Conservation (phyloP, 768 basidiomycete genomes). For the Obba rivulosa region DNA sequence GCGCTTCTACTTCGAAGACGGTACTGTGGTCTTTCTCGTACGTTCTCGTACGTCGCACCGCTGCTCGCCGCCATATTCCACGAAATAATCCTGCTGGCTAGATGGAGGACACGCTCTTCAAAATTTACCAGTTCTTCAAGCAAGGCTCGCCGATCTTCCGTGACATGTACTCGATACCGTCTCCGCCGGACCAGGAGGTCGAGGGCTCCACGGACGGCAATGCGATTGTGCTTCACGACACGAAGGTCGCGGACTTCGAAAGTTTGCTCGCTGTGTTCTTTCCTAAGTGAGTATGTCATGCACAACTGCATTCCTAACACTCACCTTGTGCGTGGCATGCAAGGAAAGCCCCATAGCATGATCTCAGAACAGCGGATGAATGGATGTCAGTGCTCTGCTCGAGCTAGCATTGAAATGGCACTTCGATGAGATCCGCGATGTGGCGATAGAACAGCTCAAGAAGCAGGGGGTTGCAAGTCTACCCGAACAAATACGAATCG, state of each 20-base stretch:
- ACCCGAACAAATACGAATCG: constrained; percentile 33
- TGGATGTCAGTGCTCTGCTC: constrained; percentile 43
- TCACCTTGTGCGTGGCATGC: constrained; percentile 1
- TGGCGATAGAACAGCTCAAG: constrained; percentile 35
- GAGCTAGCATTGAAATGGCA: constrained; percentile 35
- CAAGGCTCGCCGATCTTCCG: constrained; percentile 41
- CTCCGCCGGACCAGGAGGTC: constrained; percentile 5
- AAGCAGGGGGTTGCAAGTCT: constrained; percentile 25
- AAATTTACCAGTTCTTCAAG: constrained; percentile 53
- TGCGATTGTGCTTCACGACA: constrained; percentile 31
- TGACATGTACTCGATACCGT: constrained; percentile 19
- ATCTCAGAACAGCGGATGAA: constrained; percentile 17
- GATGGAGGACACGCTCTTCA: constrained; percentile 53
- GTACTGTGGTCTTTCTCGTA: constrained; percentile 2
- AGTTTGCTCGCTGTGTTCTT: constrained; percentile 60
- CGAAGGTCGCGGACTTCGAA: constrained; percentile 44
- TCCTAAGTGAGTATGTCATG: constrained; percentile 39
- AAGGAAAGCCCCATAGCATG: neutral
- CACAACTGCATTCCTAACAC: neutral
- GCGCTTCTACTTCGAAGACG: constrained; percentile 7
- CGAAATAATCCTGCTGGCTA: constrained; percentile 25
- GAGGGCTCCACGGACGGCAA: constrained; percentile 20
- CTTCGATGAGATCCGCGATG: constrained; percentile 32
- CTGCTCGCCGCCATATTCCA: too few species aligned
- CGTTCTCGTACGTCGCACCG: neutral